Evolutionary conservation across 768 basidiomycete species (phyloP).

Genomic region (Termitomyces sp.): DNA sequence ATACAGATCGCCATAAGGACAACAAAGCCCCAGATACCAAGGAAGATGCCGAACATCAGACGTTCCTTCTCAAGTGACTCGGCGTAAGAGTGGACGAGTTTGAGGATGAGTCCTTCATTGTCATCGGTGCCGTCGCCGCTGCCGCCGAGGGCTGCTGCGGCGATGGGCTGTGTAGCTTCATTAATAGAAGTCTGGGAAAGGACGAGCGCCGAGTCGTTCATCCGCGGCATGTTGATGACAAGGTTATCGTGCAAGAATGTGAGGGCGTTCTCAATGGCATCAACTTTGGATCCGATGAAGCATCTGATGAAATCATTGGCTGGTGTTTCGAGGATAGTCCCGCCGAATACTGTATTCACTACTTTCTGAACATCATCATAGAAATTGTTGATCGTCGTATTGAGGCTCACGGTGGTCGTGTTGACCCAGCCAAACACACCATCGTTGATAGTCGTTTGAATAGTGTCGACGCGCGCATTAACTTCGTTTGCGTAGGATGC

Average conservation of each 20-base stretch:
- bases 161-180: slow-evolving; percentile 77
- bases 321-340: slow-evolving; percentile 77
- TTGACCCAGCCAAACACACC: slow-evolving; percentile 96
- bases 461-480: slow-evolving; percentile 64
- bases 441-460: slow-evolving; percentile 79
- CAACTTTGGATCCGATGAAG: slow-evolving; percentile 87
- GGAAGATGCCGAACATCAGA: slow-evolving; percentile 79
- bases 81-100: slow-evolving; percentile 71
- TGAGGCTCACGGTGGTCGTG: slow-evolving; percentile 81
- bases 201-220: slow-evolving; percentile 73
- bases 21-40: slow-evolving; percentile 80
- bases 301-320: slow-evolving; percentile 87
- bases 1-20: slow-evolving; percentile 73
- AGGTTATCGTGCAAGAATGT: slow-evolving; percentile 93
- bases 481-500: slow-evolving; percentile 70
- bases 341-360: slow-evolving; percentile 78
- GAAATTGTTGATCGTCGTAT: slow-evolving; percentile 81
- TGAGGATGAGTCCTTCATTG: slow-evolving; percentile 62
- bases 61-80: slow-evolving; percentile 74
- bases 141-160: slow-evolving; percentile 77
- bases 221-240: slow-evolving; percentile 70
- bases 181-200: slow-evolving; percentile 69
- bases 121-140: slow-evolving; percentile 38
- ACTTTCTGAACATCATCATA: slow-evolving; percentile 81
- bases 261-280: slow-evolving; percentile 80